phyloP scores from a whole-genome alignment of 768 basidiomycete species.

The Tephrocybe rancida region DNA sequence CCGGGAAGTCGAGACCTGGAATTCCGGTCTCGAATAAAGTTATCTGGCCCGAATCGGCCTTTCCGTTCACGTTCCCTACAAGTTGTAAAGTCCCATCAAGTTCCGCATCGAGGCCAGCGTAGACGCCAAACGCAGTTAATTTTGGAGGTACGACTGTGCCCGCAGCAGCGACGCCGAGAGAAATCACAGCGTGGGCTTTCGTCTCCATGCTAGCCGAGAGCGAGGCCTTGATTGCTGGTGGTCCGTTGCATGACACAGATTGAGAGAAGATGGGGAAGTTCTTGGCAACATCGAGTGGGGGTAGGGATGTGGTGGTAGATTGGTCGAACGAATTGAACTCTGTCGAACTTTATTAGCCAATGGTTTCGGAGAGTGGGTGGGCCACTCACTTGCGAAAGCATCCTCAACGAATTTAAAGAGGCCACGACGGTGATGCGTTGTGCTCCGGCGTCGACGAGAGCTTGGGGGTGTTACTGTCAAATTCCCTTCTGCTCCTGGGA shows the following conservation, averaged over 20 bases:
- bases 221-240: constrained; percentile 22
- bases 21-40: constrained; percentile 14
- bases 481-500: constrained; percentile 21
- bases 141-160: constrained; percentile 50
- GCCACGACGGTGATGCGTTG: too few species aligned
- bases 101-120: constrained; percentile 35
- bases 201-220: constrained; percentile 31
- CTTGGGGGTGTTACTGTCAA: constrained; percentile 16
- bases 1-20: constrained; percentile 21
- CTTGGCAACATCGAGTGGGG: constrained; percentile 27
- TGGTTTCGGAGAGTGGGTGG: neutral
- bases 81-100: constrained; percentile 38
- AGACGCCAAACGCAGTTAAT: constrained; percentile 33
- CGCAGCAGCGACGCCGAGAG: constrained; percentile 39
- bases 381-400: constrained; percentile 24
- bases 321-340: constrained; percentile 25
- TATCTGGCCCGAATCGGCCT: constrained; percentile 14
- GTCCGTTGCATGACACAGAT: constrained; percentile 23
- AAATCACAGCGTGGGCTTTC: constrained; percentile 33
- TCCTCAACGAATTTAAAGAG: constrained; percentile 25
- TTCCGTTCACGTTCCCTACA: constrained; percentile 30
- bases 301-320: constrained; percentile 29
- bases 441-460: too few species aligned
- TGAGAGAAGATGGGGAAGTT: constrained; percentile 32
- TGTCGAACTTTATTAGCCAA: neutral